Percentiles rank a stretch among this genome's conserved stretches.
These are phyloP conservation scores for Apiospora sp. DNA, from an alignment of 2,329 filamentous ascomycete species.

Conservation along the genomic window DNA sequence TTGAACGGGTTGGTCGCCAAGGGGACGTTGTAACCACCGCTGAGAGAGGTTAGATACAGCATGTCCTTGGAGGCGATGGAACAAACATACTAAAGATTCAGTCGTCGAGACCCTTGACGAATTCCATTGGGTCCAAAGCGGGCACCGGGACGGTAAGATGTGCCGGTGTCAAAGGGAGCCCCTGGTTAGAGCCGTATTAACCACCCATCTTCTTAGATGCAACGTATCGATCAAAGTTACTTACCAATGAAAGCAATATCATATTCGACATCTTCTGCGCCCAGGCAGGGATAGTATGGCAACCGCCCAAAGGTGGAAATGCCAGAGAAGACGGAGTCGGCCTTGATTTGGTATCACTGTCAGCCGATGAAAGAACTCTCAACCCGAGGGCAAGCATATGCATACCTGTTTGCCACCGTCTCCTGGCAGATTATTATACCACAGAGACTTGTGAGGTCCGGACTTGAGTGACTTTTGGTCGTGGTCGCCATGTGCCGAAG, in stretches of 20 bases:
- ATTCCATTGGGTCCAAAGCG: slow-evolving; percentile 87
- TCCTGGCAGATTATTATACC: slow-evolving; percentile 84
- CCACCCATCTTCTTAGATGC: no score
- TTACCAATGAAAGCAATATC: slow-evolving; percentile 86
- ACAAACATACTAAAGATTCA: slow-evolving; percentile 82
- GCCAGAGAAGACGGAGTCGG: slow-evolving; percentile 87
- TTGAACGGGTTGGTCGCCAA: slow-evolving; percentile 82
- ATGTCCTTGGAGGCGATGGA: slow-evolving; percentile 22
- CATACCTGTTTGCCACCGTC: slow-evolving; percentile 83
- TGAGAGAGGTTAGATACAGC: slow-evolving; percentile 46
- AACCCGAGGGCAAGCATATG: slow-evolving; percentile 12
- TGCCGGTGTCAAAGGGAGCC: slow-evolving; percentile 87
- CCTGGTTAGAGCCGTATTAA: no score
- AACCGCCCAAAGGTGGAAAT: slow-evolving; percentile 86
- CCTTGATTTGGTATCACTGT: slow-evolving; percentile 58
- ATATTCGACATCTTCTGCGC: slow-evolving; percentile 73
- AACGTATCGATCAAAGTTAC: no score
- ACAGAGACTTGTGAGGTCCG: slow-evolving; percentile 77
- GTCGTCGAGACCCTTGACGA: slow-evolving; percentile 82
- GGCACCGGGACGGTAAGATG: slow-evolving; percentile 83
- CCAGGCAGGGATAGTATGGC: slow-evolving; percentile 78
- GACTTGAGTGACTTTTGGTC: slow-evolving; percentile 64
- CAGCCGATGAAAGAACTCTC: slow-evolving; percentile 20
- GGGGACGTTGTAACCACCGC: slow-evolving; percentile 87
- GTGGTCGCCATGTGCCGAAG: slow-evolving; percentile 65